Percentiles rank a stretch among this genome's conserved stretches.
Evolutionary conservation across 176 grass and related monocot species (phyloP).

Genomic region (Rhynchospora breviuscula): DNA sequence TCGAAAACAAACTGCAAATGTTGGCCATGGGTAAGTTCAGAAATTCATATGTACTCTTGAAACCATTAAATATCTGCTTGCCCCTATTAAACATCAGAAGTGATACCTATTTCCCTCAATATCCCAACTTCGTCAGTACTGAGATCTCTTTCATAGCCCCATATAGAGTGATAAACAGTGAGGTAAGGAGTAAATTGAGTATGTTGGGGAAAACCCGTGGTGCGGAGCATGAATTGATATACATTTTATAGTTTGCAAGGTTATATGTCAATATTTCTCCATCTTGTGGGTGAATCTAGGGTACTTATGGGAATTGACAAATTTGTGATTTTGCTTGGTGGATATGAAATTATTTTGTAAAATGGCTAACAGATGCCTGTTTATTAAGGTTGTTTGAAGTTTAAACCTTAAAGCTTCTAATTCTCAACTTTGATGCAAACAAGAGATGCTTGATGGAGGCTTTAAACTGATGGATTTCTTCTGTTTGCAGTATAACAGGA

Average conservation of each 20-base stretch:
- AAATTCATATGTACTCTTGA: neutral
- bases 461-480: conserved; percentile 37
- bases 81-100: neutral
- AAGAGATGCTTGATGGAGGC: neutral
- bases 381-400: neutral
- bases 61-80: neutral
- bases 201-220: no score
- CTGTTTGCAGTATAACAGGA: conserved; percentile 90
- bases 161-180: neutral
- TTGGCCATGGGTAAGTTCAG: neutral
- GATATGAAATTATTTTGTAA: no score
- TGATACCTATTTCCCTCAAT: neutral
- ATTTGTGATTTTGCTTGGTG: no score
- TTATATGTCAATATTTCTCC: neutral
- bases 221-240: no score
- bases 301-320: no score
- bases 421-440: neutral
- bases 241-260: no score
- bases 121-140: no score
- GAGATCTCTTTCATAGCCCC: neutral
- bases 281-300: neutral
- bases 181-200: neutral
- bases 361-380: neutral
- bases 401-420: neutral
- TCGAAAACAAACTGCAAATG: neutral